phyloP scores from a whole-genome alignment of 176 grass and related monocot genomes.

The Ananas comosus region DNA sequence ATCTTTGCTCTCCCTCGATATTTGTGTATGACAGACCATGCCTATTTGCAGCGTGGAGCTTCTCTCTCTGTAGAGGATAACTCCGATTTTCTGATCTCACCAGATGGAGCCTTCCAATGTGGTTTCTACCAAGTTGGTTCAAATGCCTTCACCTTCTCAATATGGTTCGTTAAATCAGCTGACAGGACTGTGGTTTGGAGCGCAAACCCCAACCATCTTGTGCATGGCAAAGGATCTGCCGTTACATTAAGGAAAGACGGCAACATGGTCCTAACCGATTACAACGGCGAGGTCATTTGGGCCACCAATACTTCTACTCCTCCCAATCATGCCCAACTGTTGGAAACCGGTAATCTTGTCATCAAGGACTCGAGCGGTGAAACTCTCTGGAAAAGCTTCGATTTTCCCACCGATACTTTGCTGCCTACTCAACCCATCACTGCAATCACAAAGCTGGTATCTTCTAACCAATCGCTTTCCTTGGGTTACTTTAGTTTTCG shows the following conservation, averaged over 20 bases:
- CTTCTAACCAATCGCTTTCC: slow-evolving; percentile 12
- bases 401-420: slow-evolving; percentile 44
- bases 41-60: background rate
- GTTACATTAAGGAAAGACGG: slow-evolving; percentile 29
- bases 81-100: slow-evolving; percentile 21
- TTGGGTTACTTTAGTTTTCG: slow-evolving; percentile 30
- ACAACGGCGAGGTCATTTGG: slow-evolving; percentile 21
- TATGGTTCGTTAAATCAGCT: slow-evolving; percentile 27
- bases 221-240: slow-evolving; percentile 22
- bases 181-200: slow-evolving; percentile 34
- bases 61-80: slow-evolving; percentile 18
- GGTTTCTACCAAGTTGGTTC: slow-evolving; percentile 31
- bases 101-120: slow-evolving; percentile 27
- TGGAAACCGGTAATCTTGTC: slow-evolving; percentile 36
- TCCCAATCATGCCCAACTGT: slow-evolving; percentile 17
- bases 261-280: slow-evolving; percentile 18
- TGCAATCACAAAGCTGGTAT: slow-evolving; percentile 18
- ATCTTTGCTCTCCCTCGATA: background rate
- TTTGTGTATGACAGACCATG: background rate
- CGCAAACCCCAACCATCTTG: slow-evolving; percentile 19
- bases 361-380: slow-evolving; percentile 15
- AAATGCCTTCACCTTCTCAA: slow-evolving; percentile 43
- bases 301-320: slow-evolving; percentile 3
- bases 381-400: slow-evolving; percentile 43
- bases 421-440: slow-evolving; percentile 39